Evolutionary conservation across 1,284 basidiomycete species (phyloP).

Genomic region (Earliella scabrosa): DNA sequence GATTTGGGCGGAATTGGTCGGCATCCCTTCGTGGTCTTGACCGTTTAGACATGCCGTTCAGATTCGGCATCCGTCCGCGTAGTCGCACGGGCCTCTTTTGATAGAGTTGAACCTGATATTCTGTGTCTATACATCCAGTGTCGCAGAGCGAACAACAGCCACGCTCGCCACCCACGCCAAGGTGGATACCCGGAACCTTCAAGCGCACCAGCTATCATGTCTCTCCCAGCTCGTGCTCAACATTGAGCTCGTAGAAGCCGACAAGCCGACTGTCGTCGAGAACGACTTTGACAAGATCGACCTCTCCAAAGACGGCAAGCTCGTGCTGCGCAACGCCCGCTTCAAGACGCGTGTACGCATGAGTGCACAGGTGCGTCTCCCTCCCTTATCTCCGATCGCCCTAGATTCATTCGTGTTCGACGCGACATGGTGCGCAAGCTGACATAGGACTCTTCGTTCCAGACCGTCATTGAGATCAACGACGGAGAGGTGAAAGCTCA

Average conservation of each 20-base stretch:
- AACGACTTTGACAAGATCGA: constrained; percentile 29
- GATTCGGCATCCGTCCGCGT: too few species aligned
- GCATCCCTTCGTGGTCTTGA: too few species aligned
- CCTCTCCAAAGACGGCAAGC: constrained; percentile 3
- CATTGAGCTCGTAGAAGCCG: constrained; percentile 23
- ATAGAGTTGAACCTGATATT: too few species aligned
- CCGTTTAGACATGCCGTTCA: too few species aligned
- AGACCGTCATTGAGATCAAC: constrained; percentile 5
- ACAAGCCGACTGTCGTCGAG: constrained; percentile 30
- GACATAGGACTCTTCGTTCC: neutral
- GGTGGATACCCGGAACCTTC: constrained; percentile 3
- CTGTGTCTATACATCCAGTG: too few species aligned
- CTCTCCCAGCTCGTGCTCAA: constrained; percentile 27
- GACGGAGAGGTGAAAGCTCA: neutral
- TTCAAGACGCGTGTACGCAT: constrained; percentile 29
- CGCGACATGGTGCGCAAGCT: neutral
- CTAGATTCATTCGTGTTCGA: neutral
- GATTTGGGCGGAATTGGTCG: too few species aligned
- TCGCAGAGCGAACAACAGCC: neutral
- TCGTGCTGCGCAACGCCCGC: constrained; percentile 23
- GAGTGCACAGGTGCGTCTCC: constrained; percentile 18
- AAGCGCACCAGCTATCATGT: constrained; percentile 17
- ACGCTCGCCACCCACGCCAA: neutral
- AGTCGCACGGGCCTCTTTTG: too few species aligned
- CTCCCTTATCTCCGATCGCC: too few species aligned